Evolutionary conservation across 2,329 filamentous ascomycete species (phyloP), one percentile per base, ranked within the genome.

Genomic region (Elsinoe australis): DNA sequence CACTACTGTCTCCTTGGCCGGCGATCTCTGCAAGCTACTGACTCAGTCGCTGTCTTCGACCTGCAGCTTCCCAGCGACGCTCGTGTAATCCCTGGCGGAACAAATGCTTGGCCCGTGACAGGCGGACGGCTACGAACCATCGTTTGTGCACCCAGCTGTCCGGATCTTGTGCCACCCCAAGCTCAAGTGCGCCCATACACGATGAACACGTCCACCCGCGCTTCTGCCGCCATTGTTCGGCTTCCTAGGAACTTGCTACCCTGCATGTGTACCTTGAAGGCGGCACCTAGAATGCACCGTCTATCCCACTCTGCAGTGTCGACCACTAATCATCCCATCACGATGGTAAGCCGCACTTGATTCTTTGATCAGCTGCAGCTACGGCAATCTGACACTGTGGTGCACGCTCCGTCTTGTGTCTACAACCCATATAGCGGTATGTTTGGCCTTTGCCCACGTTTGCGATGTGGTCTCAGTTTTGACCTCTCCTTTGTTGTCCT

Each of bases 141-240:
- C 14, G 39, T 44, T 44, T 44, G 39, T 44, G 39, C 15, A 15
- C 22, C 39, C 39, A 14, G 26, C 39, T 44, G 24, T 12, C 39
- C 32, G 39, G 39, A 44, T 44, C 39, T 44, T 44, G 39, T 44
- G 17, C 39, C 39, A 44, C 39, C 39, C 14, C 21, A 29, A 15
- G 14, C 26, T 15, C 15, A 21, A 15, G 21, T 12, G 36, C 24
- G 28, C 15, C 29, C 26, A 44, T 44, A 26, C 39, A 32, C 39
- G 10, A 32, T 29, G 39, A 44, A 17, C 14, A 21, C 32, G 24
- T 8, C 24, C 39, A 7, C 21, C 6, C 35, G 17, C 21, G 18
- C 39, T 28, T 21, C 39, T 32, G 14, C 39, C 39, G 39, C 39
- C n/a, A 44, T 44, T 44, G 26, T 44, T 15, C 39, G 39, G 39